phyloP scores from a whole-genome alignment of 257 asterid genomes.

The Gynochthodes officinalis region DNA sequence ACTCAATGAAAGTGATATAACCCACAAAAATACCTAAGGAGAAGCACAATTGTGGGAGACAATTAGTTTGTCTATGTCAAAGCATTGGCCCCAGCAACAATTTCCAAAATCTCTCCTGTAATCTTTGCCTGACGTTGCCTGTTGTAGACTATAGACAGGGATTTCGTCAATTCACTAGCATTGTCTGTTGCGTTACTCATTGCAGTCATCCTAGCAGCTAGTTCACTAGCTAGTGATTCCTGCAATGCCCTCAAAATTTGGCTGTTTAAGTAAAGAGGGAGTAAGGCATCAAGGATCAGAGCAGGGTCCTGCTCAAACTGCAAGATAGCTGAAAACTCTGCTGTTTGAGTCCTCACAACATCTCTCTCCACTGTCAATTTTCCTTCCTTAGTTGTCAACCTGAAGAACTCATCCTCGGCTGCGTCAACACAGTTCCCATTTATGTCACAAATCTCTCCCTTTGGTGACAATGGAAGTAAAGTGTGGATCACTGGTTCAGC shows the following conservation, averaged over 20 bases:
- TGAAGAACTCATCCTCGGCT: constrained; percentile 80
- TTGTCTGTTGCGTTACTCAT: constrained; percentile 86
- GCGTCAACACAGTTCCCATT: constrained; percentile 86
- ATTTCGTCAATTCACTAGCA: constrained; percentile 65
- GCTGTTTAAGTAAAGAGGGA: constrained; percentile 88
- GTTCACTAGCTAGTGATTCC: constrained; percentile 85
- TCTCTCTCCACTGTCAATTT: constrained; percentile 84
- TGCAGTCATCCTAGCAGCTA: constrained; percentile 90
- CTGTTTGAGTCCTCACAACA: constrained; percentile 48
- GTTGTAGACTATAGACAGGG: constrained; percentile 54
- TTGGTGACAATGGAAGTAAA: constrained; percentile 81
- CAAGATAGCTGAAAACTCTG: constrained; percentile 73
- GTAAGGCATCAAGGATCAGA: constrained; percentile 78
- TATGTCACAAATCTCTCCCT: constrained; percentile 82
- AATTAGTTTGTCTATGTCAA: constrained; percentile 25
- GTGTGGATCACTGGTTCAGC: constrained; percentile 86
- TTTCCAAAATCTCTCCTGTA: constrained; percentile 92
- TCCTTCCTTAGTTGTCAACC: constrained; percentile 83
- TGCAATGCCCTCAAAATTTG: constrained; percentile 81
- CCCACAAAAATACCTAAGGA: constrained; percentile 27
- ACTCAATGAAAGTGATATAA: constrained; percentile 13
- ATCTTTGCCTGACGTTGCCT: constrained; percentile 89
- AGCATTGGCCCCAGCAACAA: constrained; percentile 82
- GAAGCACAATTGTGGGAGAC: constrained; percentile 22
- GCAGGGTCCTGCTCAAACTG: constrained; percentile 93